These are phyloP conservation scores for Aureoboletus auriporus DNA, from an alignment of 768 basidiomycete species.

Conservation along the genomic window DNA sequence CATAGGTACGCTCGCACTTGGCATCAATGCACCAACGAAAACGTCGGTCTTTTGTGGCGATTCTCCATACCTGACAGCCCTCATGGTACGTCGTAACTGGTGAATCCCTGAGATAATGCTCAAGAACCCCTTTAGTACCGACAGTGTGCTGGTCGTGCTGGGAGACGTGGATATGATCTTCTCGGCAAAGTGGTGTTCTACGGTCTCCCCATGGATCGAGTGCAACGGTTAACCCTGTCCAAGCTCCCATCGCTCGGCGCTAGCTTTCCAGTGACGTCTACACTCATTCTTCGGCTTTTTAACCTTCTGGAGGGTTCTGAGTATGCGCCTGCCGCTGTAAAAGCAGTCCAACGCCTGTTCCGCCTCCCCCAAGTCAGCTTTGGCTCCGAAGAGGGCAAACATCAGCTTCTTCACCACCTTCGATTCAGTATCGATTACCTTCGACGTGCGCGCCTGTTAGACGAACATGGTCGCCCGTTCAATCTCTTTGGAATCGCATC, in stretches of 20 bases:
- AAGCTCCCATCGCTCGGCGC: conserved; percentile 58
- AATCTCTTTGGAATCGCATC: conserved; percentile 52
- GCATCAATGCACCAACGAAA: conserved; percentile 71
- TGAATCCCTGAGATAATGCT: not conserved
- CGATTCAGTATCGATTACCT: conserved; percentile 73
- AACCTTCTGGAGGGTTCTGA: conserved; percentile 62
- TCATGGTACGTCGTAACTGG: conserved; percentile 42
- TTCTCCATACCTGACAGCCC: conserved; percentile 55
- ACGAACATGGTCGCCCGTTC: conserved; percentile 50
- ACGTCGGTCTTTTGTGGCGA: conserved; percentile 63
- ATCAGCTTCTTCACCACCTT: conserved; percentile 61
- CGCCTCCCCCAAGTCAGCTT: conserved; percentile 58
- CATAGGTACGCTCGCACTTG: conserved; percentile 64
- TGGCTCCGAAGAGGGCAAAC: conserved; percentile 47
- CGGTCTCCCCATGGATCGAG: conserved; percentile 58
- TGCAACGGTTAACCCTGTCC: conserved; percentile 61
- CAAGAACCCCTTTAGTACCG: conserved; percentile 45
- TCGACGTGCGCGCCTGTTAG: conserved; percentile 51
- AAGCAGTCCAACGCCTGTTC: conserved; percentile 50
- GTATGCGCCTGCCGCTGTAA: conserved; percentile 42
- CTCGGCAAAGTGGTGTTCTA: conserved; percentile 73
- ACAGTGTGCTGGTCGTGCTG: conserved; percentile 71
- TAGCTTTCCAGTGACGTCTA: conserved; percentile 64
- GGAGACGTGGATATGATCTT: conserved; percentile 66
- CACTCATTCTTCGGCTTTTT: conserved; percentile 59